A percentile compares a stretch with the other conserved stretches of the same genome.
Conservation (phyloP, 2,329 filamentous ascomycete genomes). For the Talaromyces funiculosus region DNA sequence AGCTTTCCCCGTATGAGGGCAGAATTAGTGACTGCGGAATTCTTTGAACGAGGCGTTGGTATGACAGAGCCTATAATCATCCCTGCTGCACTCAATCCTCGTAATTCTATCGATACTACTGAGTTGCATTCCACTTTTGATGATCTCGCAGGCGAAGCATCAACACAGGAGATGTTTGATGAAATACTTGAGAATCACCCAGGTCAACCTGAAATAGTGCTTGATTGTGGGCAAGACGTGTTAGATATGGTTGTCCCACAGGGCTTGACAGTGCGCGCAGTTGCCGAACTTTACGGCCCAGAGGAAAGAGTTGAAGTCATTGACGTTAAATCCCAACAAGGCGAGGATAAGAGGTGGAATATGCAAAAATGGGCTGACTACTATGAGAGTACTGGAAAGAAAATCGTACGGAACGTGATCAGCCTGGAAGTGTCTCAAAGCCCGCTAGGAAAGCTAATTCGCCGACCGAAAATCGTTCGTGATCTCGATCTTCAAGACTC, state of each 20-base stretch:
- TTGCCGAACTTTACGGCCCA: conserved; percentile 59
- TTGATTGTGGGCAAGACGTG: conserved; percentile 59
- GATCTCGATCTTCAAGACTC: conserved; percentile 53
- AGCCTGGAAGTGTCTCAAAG: conserved; percentile 63
- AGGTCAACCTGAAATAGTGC: conserved; percentile 36
- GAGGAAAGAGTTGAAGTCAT: conserved; percentile 61
- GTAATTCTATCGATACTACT: conserved; percentile 34
- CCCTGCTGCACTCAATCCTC: conserved; percentile 56
- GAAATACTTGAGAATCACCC: conserved; percentile 30
- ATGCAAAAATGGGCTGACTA: conserved; percentile 64
- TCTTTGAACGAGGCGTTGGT: conserved; percentile 57
- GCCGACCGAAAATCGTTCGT: conserved; percentile 59
- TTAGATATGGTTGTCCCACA: conserved; percentile 64
- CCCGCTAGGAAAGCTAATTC: conserved; percentile 56
- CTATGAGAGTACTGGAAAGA: conserved; percentile 55
- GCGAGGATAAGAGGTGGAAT: conserved; percentile 59
- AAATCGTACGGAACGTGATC: conserved; percentile 63
- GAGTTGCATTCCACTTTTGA: conserved; percentile 21
- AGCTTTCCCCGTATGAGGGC: conserved; percentile 59
- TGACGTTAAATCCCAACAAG: conserved; percentile 64
- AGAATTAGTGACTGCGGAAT: conserved; percentile 58
- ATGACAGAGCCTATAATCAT: conserved; percentile 64
- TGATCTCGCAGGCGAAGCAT: conserved; percentile 28
- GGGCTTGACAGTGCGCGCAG: conserved; percentile 57
- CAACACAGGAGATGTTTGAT: conserved; percentile 38